Evolutionary conservation across 2,329 filamentous ascomycete genomes (phyloP).

Genomic region (Nemania abortiva): DNA sequence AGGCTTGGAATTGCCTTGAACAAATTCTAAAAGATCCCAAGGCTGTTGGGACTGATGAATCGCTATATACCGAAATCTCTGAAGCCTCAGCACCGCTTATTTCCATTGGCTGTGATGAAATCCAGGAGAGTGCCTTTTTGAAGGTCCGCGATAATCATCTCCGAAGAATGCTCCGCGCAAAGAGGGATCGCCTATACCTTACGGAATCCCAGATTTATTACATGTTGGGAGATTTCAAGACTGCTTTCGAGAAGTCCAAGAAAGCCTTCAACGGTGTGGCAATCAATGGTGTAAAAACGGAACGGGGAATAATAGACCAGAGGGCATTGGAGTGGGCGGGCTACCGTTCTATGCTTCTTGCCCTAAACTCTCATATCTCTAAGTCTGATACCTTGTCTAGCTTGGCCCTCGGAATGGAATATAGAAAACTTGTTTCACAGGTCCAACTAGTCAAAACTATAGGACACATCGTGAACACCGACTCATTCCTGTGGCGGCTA

Average conservation of each 20-base stretch:
- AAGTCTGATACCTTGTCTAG: not conserved
- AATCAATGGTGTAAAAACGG: not conserved
- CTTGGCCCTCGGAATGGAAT: not conserved
- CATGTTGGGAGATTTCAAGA: conserved; percentile 4
- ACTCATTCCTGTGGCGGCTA: not conserved
- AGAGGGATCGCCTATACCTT: not conserved
- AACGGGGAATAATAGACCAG: not conserved
- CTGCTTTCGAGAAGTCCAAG: not conserved
- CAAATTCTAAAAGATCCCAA: not conserved
- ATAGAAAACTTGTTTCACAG: not conserved
- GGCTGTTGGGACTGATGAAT: not conserved
- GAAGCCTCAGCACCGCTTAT: not conserved
- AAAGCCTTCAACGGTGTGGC: not conserved
- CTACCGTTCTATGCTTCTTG: conserved; percentile 5
- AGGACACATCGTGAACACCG: not conserved
- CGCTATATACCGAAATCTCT: not conserved
- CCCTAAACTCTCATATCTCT: conserved; percentile 2
- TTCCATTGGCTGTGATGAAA: not conserved
- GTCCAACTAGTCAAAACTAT: conserved; percentile 3
- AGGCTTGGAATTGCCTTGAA: not conserved
- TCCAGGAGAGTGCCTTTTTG: not conserved
- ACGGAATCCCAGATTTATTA: conserved; percentile 3
- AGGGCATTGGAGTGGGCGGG: conserved; percentile 5
- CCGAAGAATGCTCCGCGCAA: not conserved
- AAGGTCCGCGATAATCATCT: not conserved